Base-by-base conservation (phyloP, 116 monocot species). In the Iris pallida region DNA sequence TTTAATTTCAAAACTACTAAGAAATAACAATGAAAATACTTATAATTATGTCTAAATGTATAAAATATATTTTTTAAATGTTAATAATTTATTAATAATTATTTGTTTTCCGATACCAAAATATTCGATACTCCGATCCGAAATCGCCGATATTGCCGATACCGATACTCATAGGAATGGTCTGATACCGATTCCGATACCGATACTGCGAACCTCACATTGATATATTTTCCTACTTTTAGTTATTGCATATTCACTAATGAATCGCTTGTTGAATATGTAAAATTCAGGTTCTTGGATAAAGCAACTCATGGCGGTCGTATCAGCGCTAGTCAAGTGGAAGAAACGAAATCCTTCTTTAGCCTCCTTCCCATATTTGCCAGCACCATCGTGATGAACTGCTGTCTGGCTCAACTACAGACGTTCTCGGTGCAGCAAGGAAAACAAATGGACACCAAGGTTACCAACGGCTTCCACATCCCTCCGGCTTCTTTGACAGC, bases 391-490 rank as follows among this genome's bases (percentile, higher is more conserved):
- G 14, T 83, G 41, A 71, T 87, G 53, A 69, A 61, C 44, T 68
- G 60, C n/a, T 80, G 75, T 43, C 42, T 76, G 0, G 68, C 80
- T 8, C 87, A 87, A 19, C 74, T 80, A 8, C 42, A 68, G 0
- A 85, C 86, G 4, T 81, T 86, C 42, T 83, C 82, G 2, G 76
- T 84, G 8, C 79, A 87, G 44, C 90, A 90, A 70, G 90, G 80
- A 0, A 64, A 41, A 16, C 48, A 56, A 45, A 86, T 90, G 90
- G 55, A 90, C 79, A 67, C 71, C 13, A 45, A 15, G 4, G 15
- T 86, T 45, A 44, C 71, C 53, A 14, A 59, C 0, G 54, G 49
- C 55, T 83, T 87, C 74, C 47, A 52, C 3, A 68, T 90, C 55
- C 87, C 90, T 2, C 76, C 90, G 0, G 86, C 84, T 0, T 84